phyloP scores from a whole-genome alignment of 495 filamentous ascomycete species.

The Hypoxylon rickii region DNA sequence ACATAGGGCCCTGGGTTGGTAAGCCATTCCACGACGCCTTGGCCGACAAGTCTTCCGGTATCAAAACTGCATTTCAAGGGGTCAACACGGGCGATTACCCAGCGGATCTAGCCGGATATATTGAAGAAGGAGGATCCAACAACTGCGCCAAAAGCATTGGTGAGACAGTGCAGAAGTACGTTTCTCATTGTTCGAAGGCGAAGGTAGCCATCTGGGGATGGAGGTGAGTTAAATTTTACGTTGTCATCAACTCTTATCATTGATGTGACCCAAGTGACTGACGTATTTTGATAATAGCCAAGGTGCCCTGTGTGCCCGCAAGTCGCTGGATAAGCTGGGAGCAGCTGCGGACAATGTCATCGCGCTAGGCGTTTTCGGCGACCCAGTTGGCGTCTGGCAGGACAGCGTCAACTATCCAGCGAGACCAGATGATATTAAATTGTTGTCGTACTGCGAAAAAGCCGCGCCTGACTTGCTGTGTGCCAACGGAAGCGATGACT shows the following conservation, averaged over 20 bases:
- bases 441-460: constrained; percentile 31
- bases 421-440: constrained; percentile 6
- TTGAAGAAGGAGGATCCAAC: constrained; percentile 26
- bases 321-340: constrained; percentile 18
- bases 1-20: constrained; percentile 31
- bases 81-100: constrained; percentile 25
- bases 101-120: constrained; percentile 29
- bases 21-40: constrained; percentile 25
- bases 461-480: constrained; percentile 28
- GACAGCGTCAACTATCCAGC: constrained; percentile 21
- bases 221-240: constrained; percentile 20
- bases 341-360: constrained; percentile 22
- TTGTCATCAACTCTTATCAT: background rate
- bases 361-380: constrained; percentile 30
- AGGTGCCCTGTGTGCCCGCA: constrained; percentile 33
- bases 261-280: background rate
- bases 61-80: constrained; percentile 28
- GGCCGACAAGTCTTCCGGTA: constrained; percentile 1
- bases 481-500: constrained; percentile 13
- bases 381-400: constrained; percentile 27
- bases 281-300: constrained; percentile 17
- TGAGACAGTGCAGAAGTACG: constrained; percentile 17
- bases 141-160: constrained; percentile 27
- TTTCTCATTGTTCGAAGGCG: constrained; percentile 15
- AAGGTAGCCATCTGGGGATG: constrained; percentile 34